Evolutionary conservation across 108 stramenopile species (phyloP).

Genomic region (Asterionellopsis glacialis): DNA sequence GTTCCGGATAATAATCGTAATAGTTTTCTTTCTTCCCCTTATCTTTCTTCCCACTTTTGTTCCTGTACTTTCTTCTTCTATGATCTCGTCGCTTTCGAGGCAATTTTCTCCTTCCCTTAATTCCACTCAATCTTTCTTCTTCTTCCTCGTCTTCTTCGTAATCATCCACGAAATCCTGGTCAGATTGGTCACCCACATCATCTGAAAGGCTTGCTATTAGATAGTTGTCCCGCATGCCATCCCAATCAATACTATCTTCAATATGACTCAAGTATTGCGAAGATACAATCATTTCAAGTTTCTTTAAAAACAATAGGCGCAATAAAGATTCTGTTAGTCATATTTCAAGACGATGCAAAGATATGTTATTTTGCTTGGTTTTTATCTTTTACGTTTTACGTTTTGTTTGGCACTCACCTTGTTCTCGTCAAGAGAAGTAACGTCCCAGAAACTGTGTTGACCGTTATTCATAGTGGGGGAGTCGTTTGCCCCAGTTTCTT

Average conservation of each 20-base stretch:
- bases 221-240: constrained; percentile 1
- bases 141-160: neutral
- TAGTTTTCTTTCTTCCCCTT: neutral
- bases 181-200: neutral
- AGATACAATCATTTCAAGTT: neutral
- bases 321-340: neutral
- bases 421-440: neutral
- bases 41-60: neutral
- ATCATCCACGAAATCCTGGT: neutral
- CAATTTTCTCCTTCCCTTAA: neutral
- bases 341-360: neutral
- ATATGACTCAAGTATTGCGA: neutral
- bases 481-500: too few species aligned
- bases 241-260: constrained; percentile 9
- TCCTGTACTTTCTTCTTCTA: neutral
- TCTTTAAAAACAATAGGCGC: neutral
- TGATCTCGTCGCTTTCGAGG: neutral
- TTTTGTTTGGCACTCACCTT: neutral
- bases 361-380: neutral
- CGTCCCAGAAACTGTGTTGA: neutral
- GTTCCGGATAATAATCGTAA: neutral
- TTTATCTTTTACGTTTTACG: neutral
- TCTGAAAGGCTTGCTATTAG: constrained; percentile 7
- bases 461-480: too few species aligned
- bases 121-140: neutral